Evolutionary conservation across 805 yeast species (phyloP), one percentile per base, ranked within the genome.

Genomic region (Pichia phayaonensis): DNA sequence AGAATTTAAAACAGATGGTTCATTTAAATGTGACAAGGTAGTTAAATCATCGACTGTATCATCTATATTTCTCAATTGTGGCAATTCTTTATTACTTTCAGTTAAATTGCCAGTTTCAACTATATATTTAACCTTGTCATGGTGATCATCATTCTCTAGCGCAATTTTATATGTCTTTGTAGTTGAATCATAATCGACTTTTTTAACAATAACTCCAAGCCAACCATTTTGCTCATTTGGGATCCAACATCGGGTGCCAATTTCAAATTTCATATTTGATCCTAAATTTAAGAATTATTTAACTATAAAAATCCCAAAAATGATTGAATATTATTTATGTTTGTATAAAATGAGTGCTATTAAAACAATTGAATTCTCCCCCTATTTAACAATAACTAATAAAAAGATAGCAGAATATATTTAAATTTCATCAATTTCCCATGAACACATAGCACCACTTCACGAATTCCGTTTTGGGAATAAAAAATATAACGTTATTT

Each of bases 1-100:
- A n/a, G 98, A 96, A 62, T 90, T 95, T 57, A 92, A 76, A 44
- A 92, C 97, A 1, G 97, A 95, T 1, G 99, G 97, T 66, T 92
- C 99, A 67, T 92, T 92, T 59, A 94, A 73, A 65, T 92, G 90
- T 1, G 97, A 89, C 50, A 92, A 75, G 49, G 89, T 83, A 1
- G 98, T 94, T 61, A 92, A 77, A 70, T 94, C 99, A 65, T 92
- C 97, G n/a, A 95, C 88, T 3, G 96, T 86, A 67, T 92, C 99
- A 58, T 89, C 75, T 47, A 97, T 96, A 65, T 92, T 92, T 65
- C 96, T 79, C 61, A 90, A 75, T 40, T 89, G 80, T 2, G 96
- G 96, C 49, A 88, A 72, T 45, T 75, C 75, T 6, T 72, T 66
- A 49, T 82, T 78, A 47, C 75, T 76, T 56, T 79, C 83, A 54